Base-by-base conservation (phyloP, 2,329 filamentous ascomycete species). In the Penicillium verrucosum region DNA sequence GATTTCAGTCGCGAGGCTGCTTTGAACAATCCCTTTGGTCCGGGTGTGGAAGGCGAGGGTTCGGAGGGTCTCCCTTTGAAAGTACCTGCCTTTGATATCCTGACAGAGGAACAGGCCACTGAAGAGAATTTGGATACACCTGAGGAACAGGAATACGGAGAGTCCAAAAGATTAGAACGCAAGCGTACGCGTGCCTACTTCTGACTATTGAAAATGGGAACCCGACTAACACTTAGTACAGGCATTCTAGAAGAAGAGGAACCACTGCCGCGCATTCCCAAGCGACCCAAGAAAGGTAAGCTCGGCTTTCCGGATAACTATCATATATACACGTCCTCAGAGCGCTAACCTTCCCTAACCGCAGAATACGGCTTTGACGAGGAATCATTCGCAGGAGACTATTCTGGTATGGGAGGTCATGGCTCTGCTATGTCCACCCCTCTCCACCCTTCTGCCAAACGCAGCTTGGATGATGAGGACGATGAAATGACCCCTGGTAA, bases 1-100 rank as follows among this genome's bases (percentile, higher is more conserved):
- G 91, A 97, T 71, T 97, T 97, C 65, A 90, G 90, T 0, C 86
- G 89, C 65, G 90, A 96, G 67, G 91, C 90, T 54, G 93, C 91
- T 43, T 82, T 90, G 46, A 88, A 90, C 65, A 99, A 99, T 68
- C 94, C 94, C 0, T 99, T 97, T 67, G 94, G 94, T 0, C 73
- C 75, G 2, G 78, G 78, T 14, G 60, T 75, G 37, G 74, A 76
- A 46, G 76, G 74, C 29, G 74, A 79, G 51, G 75, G 72, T 10
- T 69, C 73, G 5, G 75, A 71, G 11, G 76, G 74, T 6, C 61
- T 80, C 43, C 78, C 78, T 21, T 66, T 78, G 48, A 78, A 80
- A 60, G 77, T 81, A 5, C 79, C 79, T 3, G 63, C 66, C 9
- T 77, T 81, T 62, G 77, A 79, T 47, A 75, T 73, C 52, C 69